These are phyloP conservation scores for Trametes cubensis DNA, from an alignment of 768 basidiomycete genomes.

Conservation along the genomic window DNA sequence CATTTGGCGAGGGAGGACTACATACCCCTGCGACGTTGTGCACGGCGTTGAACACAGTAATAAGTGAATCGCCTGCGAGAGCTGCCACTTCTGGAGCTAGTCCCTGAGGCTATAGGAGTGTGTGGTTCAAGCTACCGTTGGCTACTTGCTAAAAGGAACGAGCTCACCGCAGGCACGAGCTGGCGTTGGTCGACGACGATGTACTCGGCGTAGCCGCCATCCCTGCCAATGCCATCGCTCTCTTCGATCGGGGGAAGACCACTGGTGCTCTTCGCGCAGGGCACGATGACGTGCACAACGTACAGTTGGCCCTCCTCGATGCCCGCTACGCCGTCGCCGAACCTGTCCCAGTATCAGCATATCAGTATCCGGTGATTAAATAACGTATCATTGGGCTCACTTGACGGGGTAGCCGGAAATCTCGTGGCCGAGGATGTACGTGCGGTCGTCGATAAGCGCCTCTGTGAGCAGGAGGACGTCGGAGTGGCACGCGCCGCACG, in stretches of 20 bases:
- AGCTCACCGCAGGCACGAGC: conserved; percentile 2
- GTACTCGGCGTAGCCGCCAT: conserved; percentile 17
- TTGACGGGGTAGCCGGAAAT: background rate
- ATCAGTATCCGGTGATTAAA: background rate
- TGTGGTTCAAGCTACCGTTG: background rate
- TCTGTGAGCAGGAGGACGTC: background rate
- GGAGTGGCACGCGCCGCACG: conserved; percentile 1
- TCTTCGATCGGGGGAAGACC: background rate
- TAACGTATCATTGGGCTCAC: background rate
- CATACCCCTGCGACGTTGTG: conserved; percentile 11
- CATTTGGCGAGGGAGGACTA: too few relatives aligned
- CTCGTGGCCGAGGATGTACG: conserved; percentile 4
- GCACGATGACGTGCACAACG: background rate
- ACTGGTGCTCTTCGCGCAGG: background rate
- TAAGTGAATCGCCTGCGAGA: background rate
- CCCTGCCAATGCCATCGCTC: background rate
- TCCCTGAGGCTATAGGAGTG: background rate
- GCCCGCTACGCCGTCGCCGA: background rate
- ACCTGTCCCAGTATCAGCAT: background rate
- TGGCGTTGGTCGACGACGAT: background rate
- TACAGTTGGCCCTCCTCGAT: conserved; percentile 5
- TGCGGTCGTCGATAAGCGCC: background rate
- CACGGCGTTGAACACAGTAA: conserved; percentile 6
- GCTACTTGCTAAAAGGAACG: too few relatives aligned
- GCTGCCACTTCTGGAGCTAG: conserved; percentile 6